Percentiles rank a stretch among this genome's conserved stretches.
Evolutionary conservation across 2,329 filamentous ascomycete genomes (phyloP).

Genomic region (Sporothrix pallida): DNA sequence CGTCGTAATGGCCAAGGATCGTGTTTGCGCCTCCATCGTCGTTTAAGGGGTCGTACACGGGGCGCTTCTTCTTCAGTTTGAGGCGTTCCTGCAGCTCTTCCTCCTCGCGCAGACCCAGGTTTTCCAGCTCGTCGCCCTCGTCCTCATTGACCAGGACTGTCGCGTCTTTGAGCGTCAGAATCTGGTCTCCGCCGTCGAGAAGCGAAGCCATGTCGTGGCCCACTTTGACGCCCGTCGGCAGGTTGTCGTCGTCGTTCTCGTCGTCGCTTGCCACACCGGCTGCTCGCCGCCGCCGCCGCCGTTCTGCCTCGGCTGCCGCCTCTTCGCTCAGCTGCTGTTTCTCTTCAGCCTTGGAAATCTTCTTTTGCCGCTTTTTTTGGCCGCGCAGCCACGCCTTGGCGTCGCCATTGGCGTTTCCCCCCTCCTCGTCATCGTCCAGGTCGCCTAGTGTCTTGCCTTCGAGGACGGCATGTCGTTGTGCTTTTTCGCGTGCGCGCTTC

Average conservation of each 20-base stretch:
- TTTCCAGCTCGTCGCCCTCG: conserved; percentile 88
- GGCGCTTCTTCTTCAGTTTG: conserved; percentile 87
- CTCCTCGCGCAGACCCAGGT: conserved; percentile 71
- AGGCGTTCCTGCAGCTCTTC: conserved; percentile 77
- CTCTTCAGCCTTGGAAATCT: conserved; percentile 84
- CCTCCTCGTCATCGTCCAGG: conserved; percentile 65
- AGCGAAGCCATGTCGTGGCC: conserved; percentile 85
- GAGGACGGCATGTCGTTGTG: conserved; percentile 74
- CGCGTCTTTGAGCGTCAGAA: conserved; percentile 92
- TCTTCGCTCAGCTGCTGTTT: conserved; percentile 70
- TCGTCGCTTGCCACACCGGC: conserved; percentile 52
- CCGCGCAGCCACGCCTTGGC: conserved; percentile 85
- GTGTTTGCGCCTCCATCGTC: conserved; percentile 68
- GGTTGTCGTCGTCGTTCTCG: conserved; percentile 72
- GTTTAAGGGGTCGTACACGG: conserved; percentile 78
- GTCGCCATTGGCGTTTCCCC: conserved; percentile 61
- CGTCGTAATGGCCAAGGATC: conserved; percentile 90
- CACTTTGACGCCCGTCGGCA: conserved; percentile 89
- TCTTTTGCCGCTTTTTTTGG: conserved; percentile 92
- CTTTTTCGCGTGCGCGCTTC: conserved; percentile 84
- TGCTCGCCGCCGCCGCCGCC: conserved; percentile 66
- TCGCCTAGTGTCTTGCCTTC: conserved; percentile 87
- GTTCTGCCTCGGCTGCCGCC: conserved; percentile 68
- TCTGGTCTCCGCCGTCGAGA: conserved; percentile 81
- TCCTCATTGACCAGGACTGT: conserved; percentile 84